These are phyloP conservation scores for Arachis stenosperma DNA, from an alignment of 306 rosid genomes.

Conservation along the genomic window DNA sequence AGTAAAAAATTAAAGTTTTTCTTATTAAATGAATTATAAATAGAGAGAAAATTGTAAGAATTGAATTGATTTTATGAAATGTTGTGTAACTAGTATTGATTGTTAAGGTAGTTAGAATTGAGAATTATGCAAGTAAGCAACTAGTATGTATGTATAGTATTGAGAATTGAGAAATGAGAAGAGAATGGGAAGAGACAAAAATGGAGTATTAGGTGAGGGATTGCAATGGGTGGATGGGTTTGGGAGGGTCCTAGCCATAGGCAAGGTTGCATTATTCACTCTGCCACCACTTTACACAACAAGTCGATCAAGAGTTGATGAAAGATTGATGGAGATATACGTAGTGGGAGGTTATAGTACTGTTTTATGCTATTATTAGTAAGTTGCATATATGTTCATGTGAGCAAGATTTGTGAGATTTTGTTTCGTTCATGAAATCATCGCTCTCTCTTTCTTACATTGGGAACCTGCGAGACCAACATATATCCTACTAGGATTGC, in stretches of 20 bases:
- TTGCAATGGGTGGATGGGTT: too few relatives aligned
- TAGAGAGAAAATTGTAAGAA: too few relatives aligned
- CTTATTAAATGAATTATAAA: too few relatives aligned
- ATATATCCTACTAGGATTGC: slow-evolving; percentile 1
- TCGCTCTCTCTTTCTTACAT: slow-evolving; percentile 34
- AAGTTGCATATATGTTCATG: slow-evolving; percentile 47
- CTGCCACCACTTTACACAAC: slow-evolving; percentile 33
- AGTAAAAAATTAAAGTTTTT: too few relatives aligned
- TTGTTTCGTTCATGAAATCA: slow-evolving; percentile 39
- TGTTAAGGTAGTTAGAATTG: too few relatives aligned
- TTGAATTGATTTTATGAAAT: too few relatives aligned
- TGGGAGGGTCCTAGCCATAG: slow-evolving; percentile 40
- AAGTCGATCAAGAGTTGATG: slow-evolving; percentile 33
- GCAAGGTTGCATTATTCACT: slow-evolving; percentile 30
- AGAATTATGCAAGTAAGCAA: too few relatives aligned
- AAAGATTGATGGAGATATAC: slow-evolving; percentile 36
- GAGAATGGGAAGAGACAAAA: too few relatives aligned
- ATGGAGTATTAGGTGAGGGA: too few relatives aligned
- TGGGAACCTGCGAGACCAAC: slow-evolving; percentile 47
- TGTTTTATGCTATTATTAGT: slow-evolving; percentile 49
- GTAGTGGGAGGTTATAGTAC: slow-evolving; percentile 18
- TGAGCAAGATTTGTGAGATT: slow-evolving; percentile 43
- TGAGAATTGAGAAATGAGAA: too few relatives aligned
- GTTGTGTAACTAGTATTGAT: too few relatives aligned
- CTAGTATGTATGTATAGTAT: too few relatives aligned